These are phyloP conservation scores for Artemisia tridentata DNA, from an alignment of 129 eudicot genomes.

Conservation along the genomic window DNA sequence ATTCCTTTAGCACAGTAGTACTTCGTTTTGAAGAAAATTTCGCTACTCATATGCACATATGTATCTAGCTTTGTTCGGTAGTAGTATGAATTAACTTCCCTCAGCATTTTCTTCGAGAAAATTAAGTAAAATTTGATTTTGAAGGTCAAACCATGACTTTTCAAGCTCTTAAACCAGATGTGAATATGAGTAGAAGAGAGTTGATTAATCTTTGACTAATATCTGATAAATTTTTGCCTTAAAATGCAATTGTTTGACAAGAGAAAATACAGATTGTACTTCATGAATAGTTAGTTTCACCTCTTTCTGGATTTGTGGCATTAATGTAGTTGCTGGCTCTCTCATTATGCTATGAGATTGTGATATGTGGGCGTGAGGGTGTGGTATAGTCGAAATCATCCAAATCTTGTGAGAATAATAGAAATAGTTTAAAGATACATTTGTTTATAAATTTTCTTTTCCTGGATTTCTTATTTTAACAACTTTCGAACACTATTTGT, in stretches of 20 bases:
- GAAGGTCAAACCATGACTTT: slow-evolving; percentile 2
- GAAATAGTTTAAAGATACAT: too few relatives aligned
- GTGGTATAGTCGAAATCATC: too few relatives aligned
- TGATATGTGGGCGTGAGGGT: too few relatives aligned
- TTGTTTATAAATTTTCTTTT: too few relatives aligned
- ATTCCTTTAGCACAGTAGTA: slow-evolving; percentile 10
- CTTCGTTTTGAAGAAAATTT: slow-evolving; percentile 14
- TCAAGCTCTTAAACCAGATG: background rate
- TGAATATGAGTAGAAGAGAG: slow-evolving; percentile 8
- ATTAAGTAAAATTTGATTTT: background rate
- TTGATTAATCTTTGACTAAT: slow-evolving; percentile 3
- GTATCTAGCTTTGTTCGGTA: slow-evolving; percentile 8
- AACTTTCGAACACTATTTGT: too few relatives aligned
- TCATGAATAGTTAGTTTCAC: too few relatives aligned
- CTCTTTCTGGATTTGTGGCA: too few relatives aligned
- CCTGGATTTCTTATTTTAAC: too few relatives aligned
- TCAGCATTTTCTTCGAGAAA: background rate
- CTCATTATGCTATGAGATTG: too few relatives aligned
- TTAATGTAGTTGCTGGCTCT: too few relatives aligned
- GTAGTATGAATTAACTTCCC: background rate
- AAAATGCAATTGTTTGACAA: slow-evolving; percentile 11
- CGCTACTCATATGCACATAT: slow-evolving; percentile 22
- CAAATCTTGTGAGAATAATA: too few relatives aligned
- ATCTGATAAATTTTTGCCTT: too few relatives aligned
- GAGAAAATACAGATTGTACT: background rate